Evolutionary conservation across 1,139 yeast species (phyloP).

Genomic region (Taphrina flavorubra): DNA sequence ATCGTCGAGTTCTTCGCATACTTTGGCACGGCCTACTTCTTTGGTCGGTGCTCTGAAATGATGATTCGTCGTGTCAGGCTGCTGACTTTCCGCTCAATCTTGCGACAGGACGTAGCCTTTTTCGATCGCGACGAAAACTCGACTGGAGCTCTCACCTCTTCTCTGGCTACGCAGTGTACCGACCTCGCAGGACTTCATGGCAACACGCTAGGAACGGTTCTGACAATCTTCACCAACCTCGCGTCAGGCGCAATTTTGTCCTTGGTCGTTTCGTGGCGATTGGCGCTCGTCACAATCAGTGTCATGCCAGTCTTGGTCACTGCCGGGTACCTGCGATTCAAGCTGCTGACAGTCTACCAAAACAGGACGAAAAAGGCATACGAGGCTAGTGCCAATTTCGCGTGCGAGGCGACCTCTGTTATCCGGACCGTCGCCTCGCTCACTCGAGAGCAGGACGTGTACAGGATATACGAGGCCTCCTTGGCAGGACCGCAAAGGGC

Average conservation of each 20-base stretch:
- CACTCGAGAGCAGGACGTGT: constrained; percentile 62
- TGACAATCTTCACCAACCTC: constrained; percentile 54
- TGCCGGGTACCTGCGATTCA: constrained; percentile 77
- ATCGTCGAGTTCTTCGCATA: constrained; percentile 51
- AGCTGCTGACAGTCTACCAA: constrained; percentile 74
- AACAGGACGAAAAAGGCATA: constrained; percentile 56
- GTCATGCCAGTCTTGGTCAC: constrained; percentile 67
- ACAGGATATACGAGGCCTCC: constrained; percentile 60
- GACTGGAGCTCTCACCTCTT: constrained; percentile 62
- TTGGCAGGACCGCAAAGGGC: constrained; percentile 58
- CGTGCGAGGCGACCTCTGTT: constrained; percentile 59
- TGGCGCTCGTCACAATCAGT: constrained; percentile 64
- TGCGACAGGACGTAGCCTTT: constrained; percentile 61
- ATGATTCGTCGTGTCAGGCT: constrained; percentile 59
- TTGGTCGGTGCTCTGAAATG: constrained; percentile 53
- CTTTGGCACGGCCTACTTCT: constrained; percentile 49
- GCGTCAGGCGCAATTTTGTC: constrained; percentile 74
- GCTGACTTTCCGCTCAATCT: constrained; percentile 59
- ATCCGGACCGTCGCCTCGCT: constrained; percentile 60
- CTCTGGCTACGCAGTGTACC: constrained; percentile 63
- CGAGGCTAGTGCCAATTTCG: constrained; percentile 59
- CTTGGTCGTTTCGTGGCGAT: constrained; percentile 69
- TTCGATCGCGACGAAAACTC: constrained; percentile 62
- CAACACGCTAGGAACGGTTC: constrained; percentile 62
- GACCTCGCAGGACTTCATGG: constrained; percentile 57